A percentile compares a stretch with the other conserved stretches of the same genome.
Evolutionary conservation across 2,329 filamentous ascomycete genomes (phyloP).

Genomic region (Grosmannia huntii): DNA sequence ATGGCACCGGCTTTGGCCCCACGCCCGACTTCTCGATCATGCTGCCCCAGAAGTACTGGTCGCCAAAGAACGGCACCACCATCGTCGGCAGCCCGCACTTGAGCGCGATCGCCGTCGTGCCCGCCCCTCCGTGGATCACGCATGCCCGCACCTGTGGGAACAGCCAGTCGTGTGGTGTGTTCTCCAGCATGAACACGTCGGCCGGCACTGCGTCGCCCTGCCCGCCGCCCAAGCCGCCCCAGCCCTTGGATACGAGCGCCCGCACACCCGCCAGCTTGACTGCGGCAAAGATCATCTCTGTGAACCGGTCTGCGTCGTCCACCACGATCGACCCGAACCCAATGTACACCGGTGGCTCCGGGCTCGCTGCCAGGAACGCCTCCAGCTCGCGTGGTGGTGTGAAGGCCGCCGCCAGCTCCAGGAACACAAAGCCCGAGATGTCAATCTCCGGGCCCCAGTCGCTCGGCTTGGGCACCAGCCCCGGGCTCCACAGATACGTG

Average conservation of each 20-base stretch:
- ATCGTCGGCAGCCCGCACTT: slow-evolving; percentile 61
- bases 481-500: slow-evolving; percentile 60
- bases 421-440: slow-evolving; percentile 66
- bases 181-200: slow-evolving; percentile 58
- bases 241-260: slow-evolving; percentile 62
- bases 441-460: slow-evolving; percentile 61
- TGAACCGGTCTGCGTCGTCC: slow-evolving; percentile 57
- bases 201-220: slow-evolving; percentile 38
- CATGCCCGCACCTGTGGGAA: slow-evolving; percentile 55
- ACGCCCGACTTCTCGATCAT: slow-evolving; percentile 53
- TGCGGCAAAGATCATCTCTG: slow-evolving; percentile 58
- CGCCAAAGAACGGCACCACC: slow-evolving; percentile 69
- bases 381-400: slow-evolving; percentile 41
- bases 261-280: slow-evolving; percentile 52
- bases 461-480: slow-evolving; percentile 50
- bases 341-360: slow-evolving; percentile 55
- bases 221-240: slow-evolving; percentile 55
- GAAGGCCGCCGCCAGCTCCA: slow-evolving; percentile 52
- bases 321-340: slow-evolving; percentile 68
- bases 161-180: slow-evolving; percentile 66
- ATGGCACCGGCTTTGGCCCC: slow-evolving; percentile 54
- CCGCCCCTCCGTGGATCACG: slow-evolving; percentile 67
- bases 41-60: slow-evolving; percentile 66
- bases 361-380: slow-evolving; percentile 42
- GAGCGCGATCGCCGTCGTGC: slow-evolving; percentile 61